Conservation (phyloP, 345 rosid genomes). For the Atalantia buxifolia region DNA sequence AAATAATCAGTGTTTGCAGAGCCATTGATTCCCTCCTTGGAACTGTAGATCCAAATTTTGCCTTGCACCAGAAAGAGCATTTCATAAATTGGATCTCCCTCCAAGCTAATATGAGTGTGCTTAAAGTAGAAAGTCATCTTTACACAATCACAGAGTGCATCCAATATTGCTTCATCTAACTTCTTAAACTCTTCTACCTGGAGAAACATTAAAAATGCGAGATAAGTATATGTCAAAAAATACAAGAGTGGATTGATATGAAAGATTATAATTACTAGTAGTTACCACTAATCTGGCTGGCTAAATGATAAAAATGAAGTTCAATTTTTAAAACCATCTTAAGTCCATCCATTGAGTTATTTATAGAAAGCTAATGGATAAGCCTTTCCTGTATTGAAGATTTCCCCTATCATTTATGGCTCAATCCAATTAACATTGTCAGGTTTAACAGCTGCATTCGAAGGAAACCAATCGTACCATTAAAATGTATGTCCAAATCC, state of each 20-base stretch:
- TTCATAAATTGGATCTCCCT: conserved; percentile 49
- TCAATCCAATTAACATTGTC: too few species aligned
- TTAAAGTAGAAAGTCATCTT: conserved; percentile 46
- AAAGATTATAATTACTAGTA: too few species aligned
- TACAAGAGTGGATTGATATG: too few species aligned
- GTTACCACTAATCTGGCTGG: too few species aligned
- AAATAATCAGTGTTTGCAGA: not conserved
- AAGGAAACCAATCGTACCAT: too few species aligned
- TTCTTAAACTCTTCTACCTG: conserved; percentile 26
- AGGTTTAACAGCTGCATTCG: too few species aligned
- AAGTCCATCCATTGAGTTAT: too few species aligned
- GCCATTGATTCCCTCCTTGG: not conserved
- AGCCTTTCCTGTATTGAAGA: too few species aligned
- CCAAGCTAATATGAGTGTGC: conserved; percentile 37
- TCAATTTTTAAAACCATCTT: not conserved
- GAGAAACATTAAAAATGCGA: not conserved
- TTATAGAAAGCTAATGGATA: too few species aligned
- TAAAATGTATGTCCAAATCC: too few species aligned
- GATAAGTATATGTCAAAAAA: too few species aligned
- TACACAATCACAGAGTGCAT: conserved; percentile 48
- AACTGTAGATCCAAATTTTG: not conserved
- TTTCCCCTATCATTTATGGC: too few species aligned
- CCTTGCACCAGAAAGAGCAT: not conserved
- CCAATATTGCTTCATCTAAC: conserved; percentile 38
- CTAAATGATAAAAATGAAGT: not conserved